phyloP scores from a whole-genome alignment of 192 early-diverging fungal species.

The Ramicandelaber brevisporus region DNA sequence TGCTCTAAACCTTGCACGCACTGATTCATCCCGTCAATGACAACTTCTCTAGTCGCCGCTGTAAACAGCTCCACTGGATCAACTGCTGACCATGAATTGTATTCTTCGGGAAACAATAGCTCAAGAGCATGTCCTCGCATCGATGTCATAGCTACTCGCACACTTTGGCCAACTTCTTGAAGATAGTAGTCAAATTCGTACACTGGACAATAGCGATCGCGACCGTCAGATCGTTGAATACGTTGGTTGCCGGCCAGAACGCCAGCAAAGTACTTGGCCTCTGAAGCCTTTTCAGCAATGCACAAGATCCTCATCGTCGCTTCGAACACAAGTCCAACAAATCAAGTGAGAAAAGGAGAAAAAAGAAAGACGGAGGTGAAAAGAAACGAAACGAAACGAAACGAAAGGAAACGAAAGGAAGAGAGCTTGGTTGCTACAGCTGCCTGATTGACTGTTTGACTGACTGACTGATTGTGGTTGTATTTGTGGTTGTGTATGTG shows the following conservation, averaged over 20 bases:
- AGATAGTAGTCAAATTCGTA: constrained; percentile 45
- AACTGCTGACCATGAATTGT: constrained; percentile 30
- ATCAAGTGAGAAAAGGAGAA: not conserved
- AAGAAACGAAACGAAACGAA: too few species aligned
- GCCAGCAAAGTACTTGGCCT: constrained; percentile 51
- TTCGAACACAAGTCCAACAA: constrained; percentile 1
- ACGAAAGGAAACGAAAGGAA: too few species aligned
- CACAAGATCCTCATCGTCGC: constrained; percentile 54
- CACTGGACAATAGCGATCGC: constrained; percentile 47
- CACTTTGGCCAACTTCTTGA: constrained; percentile 19
- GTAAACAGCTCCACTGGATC: constrained; percentile 40
- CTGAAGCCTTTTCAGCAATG: constrained; percentile 87
- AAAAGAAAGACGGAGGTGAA: too few species aligned
- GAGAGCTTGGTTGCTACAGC: too few species aligned
- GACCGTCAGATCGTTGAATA: constrained; percentile 5
- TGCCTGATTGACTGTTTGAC: too few species aligned
- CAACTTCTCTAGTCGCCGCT: constrained; percentile 23
- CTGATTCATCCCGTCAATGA: constrained; percentile 11
- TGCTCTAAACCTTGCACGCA: constrained; percentile 36
- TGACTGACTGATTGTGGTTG: too few species aligned
- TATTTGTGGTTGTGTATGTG: too few species aligned
- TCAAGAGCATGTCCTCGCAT: constrained; percentile 52
- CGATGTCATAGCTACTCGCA: constrained; percentile 53
- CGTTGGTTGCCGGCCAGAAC: constrained; percentile 39
- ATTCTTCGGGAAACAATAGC: constrained; percentile 34